Evolutionary conservation across 208 protist species (phyloP).

Genomic region (Lotmaria passim): DNA sequence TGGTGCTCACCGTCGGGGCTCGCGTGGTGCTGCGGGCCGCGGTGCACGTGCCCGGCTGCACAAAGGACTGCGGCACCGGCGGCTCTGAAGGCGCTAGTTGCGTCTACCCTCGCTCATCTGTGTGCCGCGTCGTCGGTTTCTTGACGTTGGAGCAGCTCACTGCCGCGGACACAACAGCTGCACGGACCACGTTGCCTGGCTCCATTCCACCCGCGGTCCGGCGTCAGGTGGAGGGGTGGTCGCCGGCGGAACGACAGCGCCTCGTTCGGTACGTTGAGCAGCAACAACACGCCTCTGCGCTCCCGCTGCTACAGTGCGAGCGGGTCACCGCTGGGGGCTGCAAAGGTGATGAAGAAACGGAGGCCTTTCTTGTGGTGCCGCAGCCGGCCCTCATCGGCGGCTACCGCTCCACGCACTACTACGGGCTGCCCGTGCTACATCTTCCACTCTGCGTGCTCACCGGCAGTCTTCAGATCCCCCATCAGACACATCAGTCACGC

Average conservation of each 20-base stretch:
- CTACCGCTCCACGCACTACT: conserved; percentile 67
- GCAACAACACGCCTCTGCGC: conserved; percentile 22
- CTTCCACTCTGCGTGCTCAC: conserved; percentile 42
- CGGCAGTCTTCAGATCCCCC: neutral
- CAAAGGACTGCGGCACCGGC: neutral
- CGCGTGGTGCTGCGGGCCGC: conserved; percentile 33
- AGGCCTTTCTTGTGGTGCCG: conserved; percentile 39
- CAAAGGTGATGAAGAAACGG: neutral
- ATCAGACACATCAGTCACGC: neutral
- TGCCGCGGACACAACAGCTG: neutral
- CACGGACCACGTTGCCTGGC: neutral
- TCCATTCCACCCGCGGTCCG: conserved; percentile 9
- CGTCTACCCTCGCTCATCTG: conserved; percentile 2
- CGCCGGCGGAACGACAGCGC: neutral
- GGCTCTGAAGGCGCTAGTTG: neutral
- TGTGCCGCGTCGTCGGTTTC: conserved; percentile 41
- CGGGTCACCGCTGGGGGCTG: neutral
- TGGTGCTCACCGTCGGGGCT: conserved; percentile 41
- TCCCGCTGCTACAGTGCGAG: conserved; percentile 44
- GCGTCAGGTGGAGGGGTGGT: conserved; percentile 13
- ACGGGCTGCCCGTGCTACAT: conserved; percentile 59
- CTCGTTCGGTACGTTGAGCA: conserved; percentile 31
- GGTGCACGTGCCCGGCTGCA: conserved; percentile 10
- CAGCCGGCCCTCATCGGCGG: conserved; percentile 45
- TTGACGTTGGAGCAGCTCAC: neutral